A percentile compares a stretch with the other conserved stretches of the same genome.
Conservation (phyloP, 352 stramenopile species). For the Phytophthora colocasiae region DNA sequence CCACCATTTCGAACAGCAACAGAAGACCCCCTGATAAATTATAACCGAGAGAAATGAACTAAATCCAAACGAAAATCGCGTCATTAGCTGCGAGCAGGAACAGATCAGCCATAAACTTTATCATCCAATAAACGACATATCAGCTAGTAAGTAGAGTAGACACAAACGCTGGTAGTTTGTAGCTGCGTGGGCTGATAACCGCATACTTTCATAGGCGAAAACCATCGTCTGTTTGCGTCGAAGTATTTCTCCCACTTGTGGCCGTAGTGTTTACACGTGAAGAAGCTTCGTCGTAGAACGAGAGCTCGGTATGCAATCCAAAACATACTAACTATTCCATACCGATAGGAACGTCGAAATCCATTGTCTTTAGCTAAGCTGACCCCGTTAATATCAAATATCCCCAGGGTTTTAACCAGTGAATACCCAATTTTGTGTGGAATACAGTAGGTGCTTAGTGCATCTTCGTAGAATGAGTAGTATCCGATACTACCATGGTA, state of each 20-base stretch:
- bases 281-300: not conserved
- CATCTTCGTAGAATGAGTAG: not conserved
- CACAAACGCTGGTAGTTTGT: not conserved
- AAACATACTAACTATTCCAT: not conserved
- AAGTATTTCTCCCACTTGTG: not conserved
- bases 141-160: not conserved
- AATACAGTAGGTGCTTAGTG: not conserved
- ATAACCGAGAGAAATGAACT: not conserved
- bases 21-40: not conserved
- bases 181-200: not conserved
- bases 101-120: conserved; percentile 1
- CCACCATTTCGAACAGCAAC: conserved; percentile 3
- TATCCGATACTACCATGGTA: not conserved
- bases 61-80: not conserved
- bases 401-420: not conserved
- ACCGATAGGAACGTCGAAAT: not conserved
- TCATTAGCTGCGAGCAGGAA: not conserved
- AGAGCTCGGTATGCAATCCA: not conserved
- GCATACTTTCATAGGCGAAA: not conserved
- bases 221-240: not conserved
- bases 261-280: not conserved
- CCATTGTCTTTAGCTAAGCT: not conserved
- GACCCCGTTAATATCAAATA: not conserved
- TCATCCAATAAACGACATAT: too few species aligned
- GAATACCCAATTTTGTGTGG: not conserved